Base-by-base conservation (phyloP, 176 grass and related monocot species). In the Triticum urartu region DNA sequence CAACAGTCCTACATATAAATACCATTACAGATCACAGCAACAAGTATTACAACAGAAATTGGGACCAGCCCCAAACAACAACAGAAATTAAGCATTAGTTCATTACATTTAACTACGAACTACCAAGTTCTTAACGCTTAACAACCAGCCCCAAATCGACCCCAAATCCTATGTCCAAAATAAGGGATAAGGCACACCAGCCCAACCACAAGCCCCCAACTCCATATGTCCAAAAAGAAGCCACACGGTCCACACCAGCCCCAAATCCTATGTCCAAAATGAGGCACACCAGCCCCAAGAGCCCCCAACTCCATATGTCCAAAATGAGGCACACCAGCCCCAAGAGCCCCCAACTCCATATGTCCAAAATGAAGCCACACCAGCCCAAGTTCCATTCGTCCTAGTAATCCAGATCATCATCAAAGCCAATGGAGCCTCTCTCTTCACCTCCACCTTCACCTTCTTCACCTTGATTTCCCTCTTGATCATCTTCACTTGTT, bases 401-500 rank as follows among this genome's bases (percentile, higher is more conserved):
- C 40, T 42, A 42, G 24, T 28, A 35, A 35, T 14, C 5, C 0
- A 20, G 30, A 9, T 35, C 15, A 18, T 61, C 59, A 22, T 35
- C 65, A 17, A 34, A 33, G 3, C 18, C 28, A 18, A 2, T 32
- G 17, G 33, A 34, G 65, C 2, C 65, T 68, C 65, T 9, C 30
- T 34, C 30, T 18, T 18, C 30, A 35, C 14, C n/a, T 24, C 7
- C 26, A 66, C 11, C 15, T 68, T 68, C 32, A 34, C 32, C 26
- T 26, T 26, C 30, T 35, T 18, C 65, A 68, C 65, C 30, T 34
- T 14, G 30, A 20, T 68, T 68, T 17, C 6, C 30, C 11, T 13
- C 64, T 15, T 62, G n/a, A 62, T 66, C 64, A 17, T 68, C 65
- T 68, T 68, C 65, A 68, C 65, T 35, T 68, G 65, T 68, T 68